Percentiles rank a stretch among this genome's conserved stretches.
Conservation (phyloP, 495 filamentous ascomycete genomes). For the Talaromyces ruber region DNA sequence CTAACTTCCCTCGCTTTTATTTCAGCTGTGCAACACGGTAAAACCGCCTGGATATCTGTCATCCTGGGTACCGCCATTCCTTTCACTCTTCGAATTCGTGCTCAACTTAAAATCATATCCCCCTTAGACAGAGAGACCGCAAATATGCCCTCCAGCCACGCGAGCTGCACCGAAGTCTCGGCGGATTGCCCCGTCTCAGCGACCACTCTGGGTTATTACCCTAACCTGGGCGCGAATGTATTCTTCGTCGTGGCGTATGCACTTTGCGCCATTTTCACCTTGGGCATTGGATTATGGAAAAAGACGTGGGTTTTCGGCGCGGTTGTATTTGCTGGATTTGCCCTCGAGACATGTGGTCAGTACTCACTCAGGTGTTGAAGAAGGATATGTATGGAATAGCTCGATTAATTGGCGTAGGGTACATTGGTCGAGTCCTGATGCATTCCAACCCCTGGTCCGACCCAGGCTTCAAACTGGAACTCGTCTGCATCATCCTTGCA, state of each 20-base stretch:
- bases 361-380: background rate
- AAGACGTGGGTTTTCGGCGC: constrained; percentile 53
- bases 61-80: background rate
- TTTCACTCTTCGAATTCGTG: background rate
- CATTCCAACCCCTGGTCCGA: constrained; percentile 51
- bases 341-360: constrained; percentile 18
- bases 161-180: constrained; percentile 37
- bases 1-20: background rate
- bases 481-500: constrained; percentile 57
- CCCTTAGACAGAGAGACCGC: background rate
- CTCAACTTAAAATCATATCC: background rate
- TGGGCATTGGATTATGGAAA: constrained; percentile 45
- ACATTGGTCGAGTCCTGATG: constrained; percentile 52
- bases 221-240: constrained; percentile 51
- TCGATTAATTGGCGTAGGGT: constrained; percentile 34
- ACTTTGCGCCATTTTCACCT: constrained; percentile 34
- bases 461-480: constrained; percentile 56
- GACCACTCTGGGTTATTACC: constrained; percentile 62
- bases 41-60: background rate
- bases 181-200: constrained; percentile 46
- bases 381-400: background rate
- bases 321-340: constrained; percentile 28
- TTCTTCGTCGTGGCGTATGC: constrained; percentile 53
- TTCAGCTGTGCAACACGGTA: background rate
- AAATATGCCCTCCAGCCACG: background rate